Conservation (phyloP, 805 yeast genomes). For the Starmerella potacharoeniae region DNA sequence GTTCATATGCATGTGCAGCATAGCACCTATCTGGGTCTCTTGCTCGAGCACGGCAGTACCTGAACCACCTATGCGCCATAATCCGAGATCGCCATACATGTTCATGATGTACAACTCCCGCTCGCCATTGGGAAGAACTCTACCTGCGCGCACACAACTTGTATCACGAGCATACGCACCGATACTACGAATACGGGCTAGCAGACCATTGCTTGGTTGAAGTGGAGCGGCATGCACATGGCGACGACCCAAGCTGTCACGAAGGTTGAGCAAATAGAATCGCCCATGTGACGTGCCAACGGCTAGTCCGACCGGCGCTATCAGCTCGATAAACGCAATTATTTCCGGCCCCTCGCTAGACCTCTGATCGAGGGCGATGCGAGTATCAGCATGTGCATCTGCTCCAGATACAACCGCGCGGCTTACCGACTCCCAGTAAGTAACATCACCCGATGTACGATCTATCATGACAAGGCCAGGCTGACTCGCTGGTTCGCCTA, state of each 20-base stretch:
- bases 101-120: conserved; percentile 35
- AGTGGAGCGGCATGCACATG: conserved; percentile 22
- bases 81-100: conserved; percentile 35
- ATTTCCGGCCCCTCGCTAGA: conserved; percentile 9
- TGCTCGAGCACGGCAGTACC: conserved; percentile 34
- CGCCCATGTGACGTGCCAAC: conserved; percentile 61
- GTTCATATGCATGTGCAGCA: conserved; percentile 33
- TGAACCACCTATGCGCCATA: conserved; percentile 40
- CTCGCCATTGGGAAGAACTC: conserved; percentile 39
- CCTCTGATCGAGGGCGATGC: conserved; percentile 34
- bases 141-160: conserved; percentile 47
- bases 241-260: conserved; percentile 60
- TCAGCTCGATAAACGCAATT: conserved; percentile 44
- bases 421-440: conserved; percentile 64
- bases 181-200: conserved; percentile 6
- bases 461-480: conserved; percentile 68
- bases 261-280: conserved; percentile 47
- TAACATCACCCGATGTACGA: conserved; percentile 44
- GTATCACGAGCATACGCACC: conserved; percentile 33
- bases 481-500: conserved; percentile 32
- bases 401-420: conserved; percentile 47
- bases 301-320: conserved; percentile 66
- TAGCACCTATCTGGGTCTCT: conserved; percentile 31
- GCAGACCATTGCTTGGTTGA: conserved; percentile 14
- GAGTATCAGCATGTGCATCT: neutral